Base-by-base conservation (phyloP, 106 monocot genomes). In the Gastrodia elata region DNA sequence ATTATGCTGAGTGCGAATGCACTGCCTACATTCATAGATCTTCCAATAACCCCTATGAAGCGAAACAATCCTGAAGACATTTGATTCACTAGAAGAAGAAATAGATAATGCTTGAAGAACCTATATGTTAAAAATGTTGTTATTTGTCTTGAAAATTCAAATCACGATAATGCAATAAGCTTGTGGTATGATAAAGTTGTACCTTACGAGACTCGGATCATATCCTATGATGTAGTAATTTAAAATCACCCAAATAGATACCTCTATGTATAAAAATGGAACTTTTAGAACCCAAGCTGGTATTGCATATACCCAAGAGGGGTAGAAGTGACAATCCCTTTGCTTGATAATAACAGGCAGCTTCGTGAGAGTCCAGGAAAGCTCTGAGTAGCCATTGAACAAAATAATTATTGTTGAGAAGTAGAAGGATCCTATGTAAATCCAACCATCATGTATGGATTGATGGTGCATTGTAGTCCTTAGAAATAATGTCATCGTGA, bases 101-200 rank as follows among this genome's bases (percentile, higher is more conserved):
- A 15, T 18, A 93, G 38, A 64, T 79, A 93, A 39, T 93, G 92
- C 69, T 84, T 90, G 35, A 94, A 86, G 15, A 90, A 61, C 82
- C 89, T 89, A 79, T 20, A 36, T 4, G 4, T 18, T 6, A 38
- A 35, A 65, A 9, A 34, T 64, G 10, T 36, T 38, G 8, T n/a
- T 16, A 57, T 6, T 57, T 18, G 37, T 20, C n/a, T 13, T 18
- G 14, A 0, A 67, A 67, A 18, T 67, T 3, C 14, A 35, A 67
- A 18, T 14, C 11, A 1, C 20, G n/a, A 67, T 38, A 10, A 18
- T 20, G 38, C 67, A 27, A 20, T 18, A 0, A n/a, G 5, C 37
- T 61, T 61, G 26, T 5, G 22, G 28, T 30, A 28, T 11, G 32
- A 32, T 13, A 0, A 18, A 5, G 9, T 13, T 20, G 35, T 22